Percentiles rank a stretch among this genome's conserved stretches.
Conservation (phyloP, 2,329 filamentous ascomycete species). For the Neopestalotiopsis clavispora region DNA sequence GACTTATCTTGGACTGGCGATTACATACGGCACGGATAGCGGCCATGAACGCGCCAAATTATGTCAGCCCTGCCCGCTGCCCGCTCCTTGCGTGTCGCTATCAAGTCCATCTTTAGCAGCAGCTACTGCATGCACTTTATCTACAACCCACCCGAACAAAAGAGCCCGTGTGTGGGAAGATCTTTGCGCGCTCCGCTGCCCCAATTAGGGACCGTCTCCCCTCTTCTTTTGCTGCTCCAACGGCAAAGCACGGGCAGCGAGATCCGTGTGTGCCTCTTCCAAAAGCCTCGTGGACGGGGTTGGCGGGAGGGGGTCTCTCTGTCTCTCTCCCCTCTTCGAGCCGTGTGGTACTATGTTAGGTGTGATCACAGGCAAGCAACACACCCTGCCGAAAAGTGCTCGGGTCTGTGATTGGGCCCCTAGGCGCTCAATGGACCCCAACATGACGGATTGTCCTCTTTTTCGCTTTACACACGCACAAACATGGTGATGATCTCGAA, state of each 20-base stretch:
- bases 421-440: slow-evolving; percentile 10
- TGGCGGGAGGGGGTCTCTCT: not conserved
- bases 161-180: not conserved
- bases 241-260: not conserved
- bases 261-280: not conserved
- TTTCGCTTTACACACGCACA: not conserved
- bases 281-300: not conserved
- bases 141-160: not conserved
- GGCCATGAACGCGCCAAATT: not conserved
- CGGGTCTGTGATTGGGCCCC: slow-evolving; percentile 9
- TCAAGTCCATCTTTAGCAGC: slow-evolving; percentile 16
- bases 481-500: not conserved
- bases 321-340: not conserved
- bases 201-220: slow-evolving; percentile 10
- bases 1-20: no score
- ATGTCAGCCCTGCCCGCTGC: not conserved
- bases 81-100: not conserved
- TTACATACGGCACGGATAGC: not conserved
- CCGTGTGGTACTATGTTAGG: not conserved
- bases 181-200: slow-evolving; percentile 3
- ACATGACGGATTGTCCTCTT: not conserved
- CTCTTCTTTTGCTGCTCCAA: not conserved
- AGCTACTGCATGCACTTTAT: slow-evolving; percentile 17
- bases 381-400: not conserved
- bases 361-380: slow-evolving; percentile 3